Evolutionary conservation across 208 protist genomes (phyloP), one percentile per base, ranked within the genome.

Genomic region (Crithidia thermophila): DNA sequence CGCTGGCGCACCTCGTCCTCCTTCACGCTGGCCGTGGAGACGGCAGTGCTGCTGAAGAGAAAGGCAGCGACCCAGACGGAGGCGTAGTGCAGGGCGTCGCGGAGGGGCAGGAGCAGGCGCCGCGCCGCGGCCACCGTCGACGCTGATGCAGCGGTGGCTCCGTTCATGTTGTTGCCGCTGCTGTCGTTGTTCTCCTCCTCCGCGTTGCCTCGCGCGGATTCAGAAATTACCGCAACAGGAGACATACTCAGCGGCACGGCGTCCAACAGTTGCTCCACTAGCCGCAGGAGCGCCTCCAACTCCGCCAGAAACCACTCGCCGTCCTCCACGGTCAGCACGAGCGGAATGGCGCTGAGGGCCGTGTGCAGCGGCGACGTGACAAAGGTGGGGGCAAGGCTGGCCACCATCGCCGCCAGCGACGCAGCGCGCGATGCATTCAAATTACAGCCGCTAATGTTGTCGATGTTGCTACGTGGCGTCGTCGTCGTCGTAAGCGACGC

Each of bases 281-380:
- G 43, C 4, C 36, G 56, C n/a, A 84, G 52, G 27, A 90, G 61
- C 1, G 28, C 18, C 37, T 84, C 73, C 11, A 95, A 79, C 57
- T 81, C 69, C 5, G 34, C 20, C 23, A 91, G 75, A 30, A 91
- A 82, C 86, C 87, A 95, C 45, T 69, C 62, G 7, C 87, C 82
- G 42, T 91, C 84, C 8, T 84, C 71, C 0, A 75, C 60, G 27
- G 79, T 70, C 28, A 84, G 64, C 20, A 91, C 75, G 13, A 93
- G 71, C 34, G 86, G 90, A 23, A 95, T 80, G 33, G 90, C 84
- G 18, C 69, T 86, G 36, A 95, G 37, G 28, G 90, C 90, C 5
- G 79, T 81, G 70, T 93, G 81, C 31, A 95, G 70, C 28, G 84
- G 81, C 11, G 55, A 63, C 8, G 72, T 72, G 16, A 90, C 39